Evolutionary conservation across 306 rosid genomes (phyloP).

Genomic region (Lablab purpureus): DNA sequence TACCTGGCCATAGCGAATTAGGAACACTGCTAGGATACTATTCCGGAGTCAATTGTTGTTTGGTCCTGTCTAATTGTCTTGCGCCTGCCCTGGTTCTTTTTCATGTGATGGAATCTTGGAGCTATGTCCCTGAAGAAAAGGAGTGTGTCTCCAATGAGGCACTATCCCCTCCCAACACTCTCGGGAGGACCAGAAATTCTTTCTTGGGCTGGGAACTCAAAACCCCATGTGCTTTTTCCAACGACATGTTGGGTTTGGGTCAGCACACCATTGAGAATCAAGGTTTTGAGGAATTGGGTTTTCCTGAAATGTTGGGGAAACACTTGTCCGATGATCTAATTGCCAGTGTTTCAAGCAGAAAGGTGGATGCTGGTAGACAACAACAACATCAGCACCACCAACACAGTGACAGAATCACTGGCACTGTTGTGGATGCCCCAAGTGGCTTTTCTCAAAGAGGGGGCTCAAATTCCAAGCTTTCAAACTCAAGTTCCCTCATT

Average conservation of each 20-base stretch:
- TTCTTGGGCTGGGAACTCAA: conserved; percentile 72
- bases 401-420: conserved; percentile 40
- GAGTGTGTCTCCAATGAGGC: conserved; percentile 62
- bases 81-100: conserved; percentile 24
- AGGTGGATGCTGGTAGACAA: conserved; percentile 25
- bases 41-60: conserved; percentile 42
- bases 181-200: conserved; percentile 57
- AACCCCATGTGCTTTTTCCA: conserved; percentile 60
- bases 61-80: conserved; percentile 18
- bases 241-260: conserved; percentile 49
- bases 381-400: not conserved
- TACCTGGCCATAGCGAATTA: conserved; percentile 1
- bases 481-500: conserved; percentile 75
- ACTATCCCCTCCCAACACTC: conserved; percentile 54
- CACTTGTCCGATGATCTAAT: conserved; percentile 53
- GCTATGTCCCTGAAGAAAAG: conserved; percentile 71
- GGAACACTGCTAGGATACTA: conserved; percentile 3
- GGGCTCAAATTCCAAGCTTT: conserved; percentile 65
- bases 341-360: conserved; percentile 47
- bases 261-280: conserved; percentile 63
- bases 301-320: conserved; percentile 63
- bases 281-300: conserved; percentile 68
- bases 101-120: conserved; percentile 85
- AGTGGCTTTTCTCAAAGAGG: conserved; percentile 56
- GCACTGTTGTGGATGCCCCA: conserved; percentile 44